These are phyloP conservation scores for Tuber calosporum DNA, from an alignment of 495 filamentous ascomycete species.

Conservation along the genomic window DNA sequence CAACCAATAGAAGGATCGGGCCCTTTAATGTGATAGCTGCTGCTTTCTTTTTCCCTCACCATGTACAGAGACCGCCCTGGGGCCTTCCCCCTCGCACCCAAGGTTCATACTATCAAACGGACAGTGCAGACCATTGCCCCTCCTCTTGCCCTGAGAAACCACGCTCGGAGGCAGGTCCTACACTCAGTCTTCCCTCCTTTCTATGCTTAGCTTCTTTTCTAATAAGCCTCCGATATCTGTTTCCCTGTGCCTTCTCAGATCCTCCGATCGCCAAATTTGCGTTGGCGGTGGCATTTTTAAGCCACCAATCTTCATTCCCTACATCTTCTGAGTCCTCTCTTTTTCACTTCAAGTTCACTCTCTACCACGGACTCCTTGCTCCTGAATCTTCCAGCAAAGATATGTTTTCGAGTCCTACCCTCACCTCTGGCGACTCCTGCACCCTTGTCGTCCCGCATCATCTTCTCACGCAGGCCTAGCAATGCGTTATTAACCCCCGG, in stretches of 20 bases:
- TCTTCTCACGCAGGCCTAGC: constrained; percentile 76
- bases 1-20: not conserved
- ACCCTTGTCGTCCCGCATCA: constrained; percentile 55
- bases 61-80: not conserved
- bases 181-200: constrained; percentile 12
- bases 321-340: constrained; percentile 13
- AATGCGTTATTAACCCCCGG: constrained; percentile 73
- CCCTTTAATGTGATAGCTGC: not conserved
- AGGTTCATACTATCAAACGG: not conserved
- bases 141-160: constrained; percentile 31
- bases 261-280: constrained; percentile 16
- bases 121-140: constrained; percentile 26
- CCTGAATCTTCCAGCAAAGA: constrained; percentile 13
- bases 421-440: constrained; percentile 17
- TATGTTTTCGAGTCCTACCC: constrained; percentile 15
- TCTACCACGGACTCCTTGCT: constrained; percentile 21
- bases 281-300: constrained; percentile 21
- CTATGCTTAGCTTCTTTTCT: constrained; percentile 12
- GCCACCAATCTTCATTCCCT: constrained; percentile 22
- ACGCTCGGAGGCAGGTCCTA: constrained; percentile 22
- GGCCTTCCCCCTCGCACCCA: not conserved
- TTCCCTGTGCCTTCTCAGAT: constrained; percentile 23
- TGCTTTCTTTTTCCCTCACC: not conserved
- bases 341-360: constrained; percentile 7
- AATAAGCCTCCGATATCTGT: constrained; percentile 19